Evolutionary conservation across 2,329 filamentous ascomycete species (phyloP).

Genomic region (Penicillium sp.): DNA sequence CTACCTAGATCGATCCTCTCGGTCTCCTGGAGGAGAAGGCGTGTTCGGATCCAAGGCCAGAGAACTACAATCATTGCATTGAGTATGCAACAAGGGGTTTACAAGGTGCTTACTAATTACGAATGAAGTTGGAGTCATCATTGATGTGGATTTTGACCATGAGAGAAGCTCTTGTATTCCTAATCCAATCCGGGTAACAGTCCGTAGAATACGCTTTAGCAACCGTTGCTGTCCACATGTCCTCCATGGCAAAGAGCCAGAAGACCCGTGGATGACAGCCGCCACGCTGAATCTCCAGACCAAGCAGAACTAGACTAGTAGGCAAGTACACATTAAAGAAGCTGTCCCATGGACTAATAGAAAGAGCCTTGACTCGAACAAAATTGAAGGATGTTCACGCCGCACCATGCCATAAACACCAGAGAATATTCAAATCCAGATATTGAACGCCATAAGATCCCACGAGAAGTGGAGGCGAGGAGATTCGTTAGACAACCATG

Average conservation of each 20-base stretch:
- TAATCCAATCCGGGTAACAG: background rate
- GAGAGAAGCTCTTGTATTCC: background rate
- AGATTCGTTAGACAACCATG: background rate
- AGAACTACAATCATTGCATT: background rate
- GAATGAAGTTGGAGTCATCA: background rate
- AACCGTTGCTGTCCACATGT: background rate
- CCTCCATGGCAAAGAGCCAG: background rate
- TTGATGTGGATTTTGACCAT: background rate
- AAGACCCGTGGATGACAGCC: background rate
- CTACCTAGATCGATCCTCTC: background rate
- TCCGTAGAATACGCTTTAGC: background rate
- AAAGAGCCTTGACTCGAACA: background rate
- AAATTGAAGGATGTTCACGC: background rate
- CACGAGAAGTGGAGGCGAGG: background rate
- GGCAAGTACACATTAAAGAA: background rate
- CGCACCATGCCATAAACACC: slow-evolving; percentile 16
- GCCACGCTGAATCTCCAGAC: background rate
- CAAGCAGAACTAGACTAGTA: background rate
- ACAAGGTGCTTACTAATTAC: background rate
- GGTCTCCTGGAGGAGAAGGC: background rate
- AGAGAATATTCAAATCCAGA: slow-evolving; percentile 6
- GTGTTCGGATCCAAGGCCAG: background rate
- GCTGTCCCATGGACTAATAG: background rate
- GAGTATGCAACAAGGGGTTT: background rate
- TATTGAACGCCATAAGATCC: slow-evolving; percentile 15